phyloP scores from a whole-genome alignment of 768 basidiomycete species.

The Cantharellus cinnabarinus region DNA sequence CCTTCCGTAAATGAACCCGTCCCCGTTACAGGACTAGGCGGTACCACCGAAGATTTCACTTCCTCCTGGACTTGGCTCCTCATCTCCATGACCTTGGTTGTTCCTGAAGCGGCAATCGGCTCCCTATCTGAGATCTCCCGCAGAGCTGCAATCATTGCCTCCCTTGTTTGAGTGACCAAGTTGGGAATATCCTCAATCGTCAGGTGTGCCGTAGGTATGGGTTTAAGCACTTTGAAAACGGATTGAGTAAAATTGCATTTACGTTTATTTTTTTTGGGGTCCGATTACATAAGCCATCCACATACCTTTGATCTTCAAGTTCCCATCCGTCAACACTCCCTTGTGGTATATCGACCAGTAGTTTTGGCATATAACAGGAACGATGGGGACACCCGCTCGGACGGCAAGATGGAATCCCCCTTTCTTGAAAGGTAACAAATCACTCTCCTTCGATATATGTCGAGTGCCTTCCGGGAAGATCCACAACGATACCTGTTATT shows the following conservation, averaged over 20 bases:
- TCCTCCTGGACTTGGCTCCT: background rate
- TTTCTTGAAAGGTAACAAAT: slow-evolving; percentile 83
- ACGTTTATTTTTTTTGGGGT: background rate
- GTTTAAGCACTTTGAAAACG: slow-evolving; percentile 55
- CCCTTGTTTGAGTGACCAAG: slow-evolving; percentile 45
- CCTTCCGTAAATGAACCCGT: background rate
- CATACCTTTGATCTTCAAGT: slow-evolving; percentile 65
- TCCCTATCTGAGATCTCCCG: slow-evolving; percentile 42
- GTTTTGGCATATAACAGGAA: slow-evolving; percentile 84
- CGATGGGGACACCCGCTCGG: slow-evolving; percentile 73
- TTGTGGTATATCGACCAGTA: slow-evolving; percentile 74
- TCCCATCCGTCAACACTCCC: slow-evolving; percentile 54
- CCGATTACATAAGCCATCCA: background rate
- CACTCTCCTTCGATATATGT: slow-evolving; percentile 39
- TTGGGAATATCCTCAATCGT: slow-evolving; percentile 46
- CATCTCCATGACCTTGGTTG: background rate
- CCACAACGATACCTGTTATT: slow-evolving; percentile 52
- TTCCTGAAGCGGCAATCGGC: background rate
- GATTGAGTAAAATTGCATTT: background rate
- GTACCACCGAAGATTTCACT: background rate
- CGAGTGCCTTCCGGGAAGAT: slow-evolving; percentile 96
- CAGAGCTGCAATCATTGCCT: slow-evolving; percentile 61
- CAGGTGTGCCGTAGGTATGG: slow-evolving; percentile 55
- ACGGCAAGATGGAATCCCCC: slow-evolving; percentile 95
- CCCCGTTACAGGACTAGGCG: background rate